Conservation (phyloP, 352 stramenopile genomes). For the Phytophthora idaei region DNA sequence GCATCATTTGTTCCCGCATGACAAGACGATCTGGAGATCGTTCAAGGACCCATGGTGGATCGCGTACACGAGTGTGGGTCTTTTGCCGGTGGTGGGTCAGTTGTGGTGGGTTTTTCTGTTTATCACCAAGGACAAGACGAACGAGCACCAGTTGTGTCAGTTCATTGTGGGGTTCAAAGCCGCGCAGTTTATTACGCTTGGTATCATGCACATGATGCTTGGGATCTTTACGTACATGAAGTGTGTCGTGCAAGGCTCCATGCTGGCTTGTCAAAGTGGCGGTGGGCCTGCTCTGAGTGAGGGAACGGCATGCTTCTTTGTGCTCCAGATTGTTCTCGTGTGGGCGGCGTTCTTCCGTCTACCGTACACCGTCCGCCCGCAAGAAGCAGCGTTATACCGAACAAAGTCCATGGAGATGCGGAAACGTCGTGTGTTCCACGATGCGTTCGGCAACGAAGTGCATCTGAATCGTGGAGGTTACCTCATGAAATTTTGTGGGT, state of each 20-base stretch:
- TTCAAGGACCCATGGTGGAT: constrained; percentile 87
- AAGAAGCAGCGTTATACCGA: constrained; percentile 57
- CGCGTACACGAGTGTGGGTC: constrained; percentile 73
- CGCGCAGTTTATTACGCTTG: constrained; percentile 91
- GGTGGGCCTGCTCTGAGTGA: constrained; percentile 64
- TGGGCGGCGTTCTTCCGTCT: constrained; percentile 87
- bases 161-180: constrained; percentile 93
- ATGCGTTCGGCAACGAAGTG: constrained; percentile 84
- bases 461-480: constrained; percentile 84
- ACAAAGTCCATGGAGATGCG: constrained; percentile 54
- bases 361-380: constrained; percentile 76
- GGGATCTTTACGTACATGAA: constrained; percentile 74
- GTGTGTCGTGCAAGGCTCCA: constrained; percentile 67
- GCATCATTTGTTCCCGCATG: constrained; percentile 88
- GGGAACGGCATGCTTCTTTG: constrained; percentile 82
- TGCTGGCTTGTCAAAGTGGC: constrained; percentile 63
- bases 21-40: constrained; percentile 89
- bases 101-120: constrained; percentile 92
- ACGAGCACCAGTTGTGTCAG: constrained; percentile 92
- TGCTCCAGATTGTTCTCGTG: constrained; percentile 83
- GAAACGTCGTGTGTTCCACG: constrained; percentile 59
- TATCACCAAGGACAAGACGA: constrained; percentile 91
- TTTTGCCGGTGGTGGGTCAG: constrained; percentile 87
- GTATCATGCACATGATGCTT: constrained; percentile 70
- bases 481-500: constrained; percentile 86